Evolutionary conservation across 202 grass and related monocot genomes (phyloP).

Genomic region (Dendrocalamus latiflorus): DNA sequence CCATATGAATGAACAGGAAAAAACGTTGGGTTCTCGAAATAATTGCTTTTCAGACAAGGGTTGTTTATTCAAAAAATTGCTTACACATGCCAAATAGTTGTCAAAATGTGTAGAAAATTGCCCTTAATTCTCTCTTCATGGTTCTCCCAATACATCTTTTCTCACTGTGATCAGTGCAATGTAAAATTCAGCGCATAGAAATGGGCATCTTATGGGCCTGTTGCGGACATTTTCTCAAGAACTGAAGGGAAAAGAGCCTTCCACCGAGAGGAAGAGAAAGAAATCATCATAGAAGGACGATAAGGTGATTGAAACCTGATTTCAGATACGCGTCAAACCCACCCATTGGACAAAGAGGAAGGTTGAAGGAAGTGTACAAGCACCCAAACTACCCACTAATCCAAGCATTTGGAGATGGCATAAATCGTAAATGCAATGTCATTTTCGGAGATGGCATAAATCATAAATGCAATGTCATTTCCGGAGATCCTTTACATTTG

Average conservation of each 20-base stretch:
- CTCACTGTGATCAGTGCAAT: not conserved
- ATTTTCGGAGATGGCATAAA: not conserved
- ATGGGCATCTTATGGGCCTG: constrained; percentile 59
- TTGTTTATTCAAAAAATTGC: not conserved
- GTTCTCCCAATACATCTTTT: not conserved
- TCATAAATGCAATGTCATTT: not conserved
- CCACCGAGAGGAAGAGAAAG: constrained; percentile 65
- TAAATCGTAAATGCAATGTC: not conserved
- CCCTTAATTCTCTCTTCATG: not conserved
- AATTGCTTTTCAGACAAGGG: not conserved
- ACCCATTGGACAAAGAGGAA: not conserved
- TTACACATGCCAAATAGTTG: not conserved
- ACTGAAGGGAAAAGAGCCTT: constrained; percentile 60
- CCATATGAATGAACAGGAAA: not conserved
- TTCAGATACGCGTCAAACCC: not conserved
- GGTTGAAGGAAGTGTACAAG: not conserved
- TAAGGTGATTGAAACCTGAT: constrained; percentile 18
- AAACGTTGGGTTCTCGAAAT: not conserved
- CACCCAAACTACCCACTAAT: not conserved
- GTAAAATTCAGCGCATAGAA: constrained; percentile 55
- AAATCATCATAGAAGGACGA: constrained; percentile 48
- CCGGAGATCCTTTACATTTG: not conserved
- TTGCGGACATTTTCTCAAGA: constrained; percentile 59
- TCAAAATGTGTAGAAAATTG: not conserved
- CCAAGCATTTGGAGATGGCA: not conserved